Evolutionary conservation across 352 stramenopile genomes (phyloP).

Genomic region (Phytopythium helicoides): DNA sequence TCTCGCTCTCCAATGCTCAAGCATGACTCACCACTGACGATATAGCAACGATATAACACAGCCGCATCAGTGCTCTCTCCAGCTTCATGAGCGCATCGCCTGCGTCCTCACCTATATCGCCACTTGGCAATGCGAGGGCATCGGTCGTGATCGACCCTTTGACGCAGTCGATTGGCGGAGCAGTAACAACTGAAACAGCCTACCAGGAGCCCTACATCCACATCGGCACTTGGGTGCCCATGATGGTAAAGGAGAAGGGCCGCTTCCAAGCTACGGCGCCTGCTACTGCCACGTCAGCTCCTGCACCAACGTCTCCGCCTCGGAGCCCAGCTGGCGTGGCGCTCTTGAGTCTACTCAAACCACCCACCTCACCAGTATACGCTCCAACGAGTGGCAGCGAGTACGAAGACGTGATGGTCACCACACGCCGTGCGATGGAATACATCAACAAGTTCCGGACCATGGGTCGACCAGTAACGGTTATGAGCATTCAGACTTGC

Average conservation of each 20-base stretch:
- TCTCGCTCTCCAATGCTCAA: too few relatives aligned
- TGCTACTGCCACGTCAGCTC: not conserved
- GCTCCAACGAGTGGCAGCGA: conserved; percentile 8
- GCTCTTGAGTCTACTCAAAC: conserved; percentile 33
- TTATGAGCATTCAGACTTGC: conserved; percentile 67
- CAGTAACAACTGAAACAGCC: conserved; percentile 10
- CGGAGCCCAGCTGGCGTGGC: conserved; percentile 2
- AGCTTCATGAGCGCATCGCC: conserved; percentile 5
- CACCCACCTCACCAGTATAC: not conserved
- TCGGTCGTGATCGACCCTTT: not conserved
- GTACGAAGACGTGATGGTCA: conserved; percentile 70
- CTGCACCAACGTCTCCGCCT: conserved; percentile 1
- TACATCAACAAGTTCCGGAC: conserved; percentile 66
- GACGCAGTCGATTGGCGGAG: not conserved
- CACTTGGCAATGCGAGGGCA: conserved; percentile 27
- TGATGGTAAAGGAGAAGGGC: conserved; percentile 51
- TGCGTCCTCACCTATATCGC: conserved; percentile 16
- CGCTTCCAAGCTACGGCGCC: not conserved
- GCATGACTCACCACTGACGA: too few relatives aligned
- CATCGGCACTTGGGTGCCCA: conserved; percentile 70
- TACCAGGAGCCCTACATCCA: conserved; percentile 75
- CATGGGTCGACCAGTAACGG: conserved; percentile 54
- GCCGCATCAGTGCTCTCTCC: conserved; percentile 19
- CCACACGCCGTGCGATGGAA: conserved; percentile 55
- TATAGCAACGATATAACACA: too few relatives aligned